phyloP scores from a whole-genome alignment of 2,329 filamentous ascomycete species.

The Monosporascus ibericus region DNA sequence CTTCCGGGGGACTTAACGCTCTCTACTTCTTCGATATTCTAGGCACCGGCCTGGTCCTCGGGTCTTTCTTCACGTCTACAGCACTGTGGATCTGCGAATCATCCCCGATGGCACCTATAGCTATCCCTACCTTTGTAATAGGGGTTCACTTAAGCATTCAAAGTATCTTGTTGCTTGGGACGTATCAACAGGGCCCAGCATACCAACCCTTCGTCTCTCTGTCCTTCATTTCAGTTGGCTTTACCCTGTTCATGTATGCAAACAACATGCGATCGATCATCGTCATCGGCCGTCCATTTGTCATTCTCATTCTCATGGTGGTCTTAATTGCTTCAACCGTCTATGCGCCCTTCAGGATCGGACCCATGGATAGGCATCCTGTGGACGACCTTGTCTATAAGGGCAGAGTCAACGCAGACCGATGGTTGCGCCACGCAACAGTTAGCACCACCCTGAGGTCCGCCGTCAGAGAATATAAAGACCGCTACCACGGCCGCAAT shows the following conservation, averaged over 20 bases:
- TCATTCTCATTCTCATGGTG: slow-evolving; percentile 32
- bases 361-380: slow-evolving; percentile 33
- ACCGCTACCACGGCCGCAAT: slow-evolving; percentile 53
- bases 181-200: slow-evolving; percentile 38
- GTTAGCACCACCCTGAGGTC: slow-evolving; percentile 40
- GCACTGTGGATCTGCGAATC: slow-evolving; percentile 42
- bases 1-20: slow-evolving; percentile 32
- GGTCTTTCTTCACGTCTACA: slow-evolving; percentile 37
- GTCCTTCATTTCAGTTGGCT: slow-evolving; percentile 33
- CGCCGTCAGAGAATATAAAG: slow-evolving; percentile 43
- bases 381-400: slow-evolving; percentile 44
- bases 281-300: slow-evolving; percentile 33
- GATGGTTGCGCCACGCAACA: slow-evolving; percentile 42
- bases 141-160: slow-evolving; percentile 31
- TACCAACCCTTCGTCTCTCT: slow-evolving; percentile 31
- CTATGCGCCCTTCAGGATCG: slow-evolving; percentile 27
- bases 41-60: slow-evolving; percentile 40
- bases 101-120: slow-evolving; percentile 35
- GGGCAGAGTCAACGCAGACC: slow-evolving; percentile 38
- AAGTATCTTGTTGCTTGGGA: slow-evolving; percentile 33
- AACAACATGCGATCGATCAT: slow-evolving; percentile 38
- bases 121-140: slow-evolving; percentile 37
- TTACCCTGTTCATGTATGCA: slow-evolving; percentile 36
- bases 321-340: slow-evolving; percentile 32
- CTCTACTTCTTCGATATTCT: slow-evolving; percentile 44